Evolutionary conservation across 768 basidiomycete genomes (phyloP).

Genomic region (Clitopilus passeckerianus): DNA sequence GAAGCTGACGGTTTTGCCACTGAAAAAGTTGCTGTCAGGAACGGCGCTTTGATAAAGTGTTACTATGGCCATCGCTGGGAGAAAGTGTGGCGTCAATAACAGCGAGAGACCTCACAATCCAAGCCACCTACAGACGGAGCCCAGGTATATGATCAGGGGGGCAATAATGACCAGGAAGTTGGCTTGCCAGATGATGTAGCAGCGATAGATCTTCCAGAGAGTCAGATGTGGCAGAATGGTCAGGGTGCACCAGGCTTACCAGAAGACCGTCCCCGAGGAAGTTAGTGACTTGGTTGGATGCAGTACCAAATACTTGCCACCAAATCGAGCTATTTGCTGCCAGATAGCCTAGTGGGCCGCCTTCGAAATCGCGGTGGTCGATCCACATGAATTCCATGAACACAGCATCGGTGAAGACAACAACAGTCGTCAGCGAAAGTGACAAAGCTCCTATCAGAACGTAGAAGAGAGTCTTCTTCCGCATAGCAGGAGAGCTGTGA

Average conservation of each 20-base stretch:
- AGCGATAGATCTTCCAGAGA: slow-evolving; percentile 21
- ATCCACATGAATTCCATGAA: slow-evolving; percentile 30
- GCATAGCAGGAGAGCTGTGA: background rate
- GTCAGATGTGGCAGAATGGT: background rate
- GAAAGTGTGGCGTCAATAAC: background rate
- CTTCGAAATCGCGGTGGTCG: slow-evolving; percentile 17
- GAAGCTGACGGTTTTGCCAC: slow-evolving; percentile 29
- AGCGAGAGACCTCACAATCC: background rate
- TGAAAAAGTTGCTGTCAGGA: slow-evolving; percentile 36
- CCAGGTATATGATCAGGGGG: slow-evolving; percentile 19
- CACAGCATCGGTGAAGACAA: slow-evolving; percentile 23
- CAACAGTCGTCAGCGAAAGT: slow-evolving; percentile 21
- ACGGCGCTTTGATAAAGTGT: slow-evolving; percentile 30
- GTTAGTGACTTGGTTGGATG: slow-evolving; percentile 20
- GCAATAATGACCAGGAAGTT: slow-evolving; percentile 18
- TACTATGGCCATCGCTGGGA: slow-evolving; percentile 33
- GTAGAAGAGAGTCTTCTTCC: background rate
- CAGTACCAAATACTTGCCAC: slow-evolving; percentile 25
- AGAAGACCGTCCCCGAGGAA: slow-evolving; percentile 27
- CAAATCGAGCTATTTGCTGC: slow-evolving; percentile 20
- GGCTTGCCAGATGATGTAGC: slow-evolving; percentile 23
- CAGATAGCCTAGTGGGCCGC: slow-evolving; percentile 21
- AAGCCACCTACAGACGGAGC: slow-evolving; percentile 19
- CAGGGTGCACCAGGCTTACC: slow-evolving; percentile 11
- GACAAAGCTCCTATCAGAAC: background rate